Evolutionary conservation across 129 eudicot species (phyloP).

Genomic region (Escallonia herrerae): DNA sequence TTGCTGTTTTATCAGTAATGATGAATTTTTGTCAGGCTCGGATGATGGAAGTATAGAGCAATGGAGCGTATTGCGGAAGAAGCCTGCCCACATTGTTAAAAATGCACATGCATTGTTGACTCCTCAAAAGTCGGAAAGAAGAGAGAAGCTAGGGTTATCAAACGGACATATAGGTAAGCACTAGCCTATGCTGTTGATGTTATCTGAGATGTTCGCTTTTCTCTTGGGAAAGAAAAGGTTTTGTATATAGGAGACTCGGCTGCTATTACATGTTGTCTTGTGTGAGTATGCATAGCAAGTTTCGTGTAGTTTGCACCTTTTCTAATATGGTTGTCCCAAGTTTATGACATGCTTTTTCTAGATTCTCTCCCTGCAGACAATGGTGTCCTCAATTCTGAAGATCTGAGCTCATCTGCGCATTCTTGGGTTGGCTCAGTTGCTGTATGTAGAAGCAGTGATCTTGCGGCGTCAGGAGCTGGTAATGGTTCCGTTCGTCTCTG

Average conservation of each 20-base stretch:
- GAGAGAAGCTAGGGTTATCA: constrained; percentile 24
- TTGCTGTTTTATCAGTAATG: constrained; percentile 79
- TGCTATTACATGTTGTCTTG: background rate
- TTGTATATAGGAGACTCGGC: background rate
- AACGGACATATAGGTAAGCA: constrained; percentile 59
- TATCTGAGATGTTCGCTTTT: background rate
- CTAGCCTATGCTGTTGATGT: background rate
- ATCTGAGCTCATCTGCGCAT: constrained; percentile 32
- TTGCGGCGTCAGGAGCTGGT: constrained; percentile 99
- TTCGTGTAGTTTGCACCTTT: background rate
- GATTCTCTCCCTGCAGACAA: constrained; percentile 26
- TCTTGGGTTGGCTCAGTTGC: constrained; percentile 91
- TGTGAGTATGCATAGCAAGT: background rate
- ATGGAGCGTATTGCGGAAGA: constrained; percentile 72
- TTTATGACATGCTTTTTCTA: background rate
- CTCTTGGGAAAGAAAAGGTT: background rate
- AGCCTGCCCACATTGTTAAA: constrained; percentile 75
- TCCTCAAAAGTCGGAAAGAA: constrained; percentile 21
- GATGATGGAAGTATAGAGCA: constrained; percentile 96
- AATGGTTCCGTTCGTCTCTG: constrained; percentile 79
- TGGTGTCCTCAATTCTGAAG: constrained; percentile 14
- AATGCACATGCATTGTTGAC: constrained; percentile 63
- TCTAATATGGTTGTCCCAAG: background rate
- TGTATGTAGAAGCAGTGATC: constrained; percentile 84
- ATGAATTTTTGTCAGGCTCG: constrained; percentile 89